phyloP scores from a whole-genome alignment of 768 basidiomycete genomes.

The Cystofilobasidium capitatum region DNA sequence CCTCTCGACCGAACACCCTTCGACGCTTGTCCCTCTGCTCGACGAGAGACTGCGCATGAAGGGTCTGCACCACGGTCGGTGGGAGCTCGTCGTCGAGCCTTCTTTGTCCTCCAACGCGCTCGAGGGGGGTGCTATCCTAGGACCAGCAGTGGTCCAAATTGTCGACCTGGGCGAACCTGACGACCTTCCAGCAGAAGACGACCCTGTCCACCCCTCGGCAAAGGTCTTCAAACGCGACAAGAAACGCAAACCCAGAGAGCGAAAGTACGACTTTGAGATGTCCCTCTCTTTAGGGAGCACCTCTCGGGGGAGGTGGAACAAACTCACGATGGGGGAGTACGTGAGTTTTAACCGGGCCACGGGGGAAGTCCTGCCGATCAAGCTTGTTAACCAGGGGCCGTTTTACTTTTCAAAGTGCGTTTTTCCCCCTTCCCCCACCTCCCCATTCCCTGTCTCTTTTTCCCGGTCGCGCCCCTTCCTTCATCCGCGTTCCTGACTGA shows the following conservation, averaged over 20 bases:
- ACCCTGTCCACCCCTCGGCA: neutral
- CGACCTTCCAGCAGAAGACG: neutral
- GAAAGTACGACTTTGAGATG: constrained; percentile 25
- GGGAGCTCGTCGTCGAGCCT: neutral
- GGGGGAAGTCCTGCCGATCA: constrained; percentile 15
- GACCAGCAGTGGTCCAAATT: constrained; percentile 1
- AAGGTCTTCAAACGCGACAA: neutral
- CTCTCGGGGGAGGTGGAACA: constrained; percentile 19
- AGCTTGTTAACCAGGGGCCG: constrained; percentile 8
- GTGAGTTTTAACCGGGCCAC: neutral
- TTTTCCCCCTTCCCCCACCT: neutral
- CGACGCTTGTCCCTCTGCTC: constrained; percentile 17
- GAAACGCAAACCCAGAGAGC: neutral
- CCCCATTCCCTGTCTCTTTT: neutral
- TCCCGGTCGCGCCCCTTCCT: neutral
- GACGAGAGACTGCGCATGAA: constrained; percentile 14
- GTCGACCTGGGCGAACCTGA: constrained; percentile 13
- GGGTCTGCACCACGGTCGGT: constrained; percentile 20
- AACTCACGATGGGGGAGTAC: constrained; percentile 10
- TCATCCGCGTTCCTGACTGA: neutral
- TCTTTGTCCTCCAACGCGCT: neutral
- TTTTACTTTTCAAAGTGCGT: constrained; percentile 24
- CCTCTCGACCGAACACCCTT: constrained; percentile 22
- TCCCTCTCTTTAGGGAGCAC: constrained; percentile 11
- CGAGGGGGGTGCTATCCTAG: neutral